Evolutionary conservation across 1,139 yeast species (phyloP).

Genomic region (Candida gigantensis): DNA sequence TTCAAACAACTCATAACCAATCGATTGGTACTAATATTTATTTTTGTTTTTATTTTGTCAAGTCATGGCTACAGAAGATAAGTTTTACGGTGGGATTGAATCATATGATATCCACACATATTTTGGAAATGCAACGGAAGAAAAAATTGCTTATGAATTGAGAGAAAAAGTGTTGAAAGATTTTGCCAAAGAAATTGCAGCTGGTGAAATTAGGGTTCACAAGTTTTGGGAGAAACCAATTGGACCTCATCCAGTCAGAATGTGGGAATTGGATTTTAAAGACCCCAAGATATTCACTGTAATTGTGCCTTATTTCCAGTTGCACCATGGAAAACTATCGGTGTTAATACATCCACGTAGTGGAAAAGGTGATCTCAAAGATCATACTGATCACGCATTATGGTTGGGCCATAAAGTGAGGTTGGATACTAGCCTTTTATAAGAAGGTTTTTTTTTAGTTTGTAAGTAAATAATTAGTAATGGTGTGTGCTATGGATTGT

Average conservation of each 20-base stretch:
- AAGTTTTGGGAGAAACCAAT: slow-evolving; percentile 52
- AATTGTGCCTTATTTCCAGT: slow-evolving; percentile 43
- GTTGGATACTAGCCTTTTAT: slow-evolving; percentile 18
- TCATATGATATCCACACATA: slow-evolving; percentile 60
- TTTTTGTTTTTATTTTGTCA: too few relatives aligned
- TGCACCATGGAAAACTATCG: slow-evolving; percentile 51
- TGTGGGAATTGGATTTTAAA: slow-evolving; percentile 46
- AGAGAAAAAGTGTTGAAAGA: slow-evolving; percentile 43
- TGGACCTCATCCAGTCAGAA: slow-evolving; percentile 57
- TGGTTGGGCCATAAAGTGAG: slow-evolving; percentile 51
- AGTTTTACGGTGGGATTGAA: slow-evolving; percentile 31
- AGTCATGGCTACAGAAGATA: background rate
- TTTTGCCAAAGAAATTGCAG: slow-evolving; percentile 46
- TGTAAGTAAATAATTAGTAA: background rate
- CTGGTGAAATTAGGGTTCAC: slow-evolving; percentile 45
- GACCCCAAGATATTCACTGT: slow-evolving; percentile 30
- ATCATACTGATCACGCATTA: slow-evolving; percentile 54
- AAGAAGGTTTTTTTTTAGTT: too few relatives aligned
- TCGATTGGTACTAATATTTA: too few relatives aligned
- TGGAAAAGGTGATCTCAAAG: slow-evolving; percentile 39
- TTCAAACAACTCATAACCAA: too few relatives aligned
- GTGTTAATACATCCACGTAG: slow-evolving; percentile 58
- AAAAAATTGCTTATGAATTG: slow-evolving; percentile 37
- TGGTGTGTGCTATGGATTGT: background rate
- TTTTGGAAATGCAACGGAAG: slow-evolving; percentile 41